Conservation (phyloP, 164 flowering plant genomes). For the Annona squamosa region DNA sequence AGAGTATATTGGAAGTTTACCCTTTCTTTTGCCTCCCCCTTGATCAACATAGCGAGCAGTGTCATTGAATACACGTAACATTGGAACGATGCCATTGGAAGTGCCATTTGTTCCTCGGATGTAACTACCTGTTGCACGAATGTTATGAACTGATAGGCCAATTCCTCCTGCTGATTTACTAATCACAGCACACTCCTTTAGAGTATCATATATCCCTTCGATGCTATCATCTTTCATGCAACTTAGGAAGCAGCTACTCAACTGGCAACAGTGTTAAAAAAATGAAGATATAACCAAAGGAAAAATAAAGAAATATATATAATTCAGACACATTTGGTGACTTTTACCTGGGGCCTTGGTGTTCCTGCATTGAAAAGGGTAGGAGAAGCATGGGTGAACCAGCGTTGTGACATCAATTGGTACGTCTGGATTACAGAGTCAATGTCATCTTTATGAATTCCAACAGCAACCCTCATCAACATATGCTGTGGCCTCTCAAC, state of each 20-base stretch:
- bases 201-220: constrained; percentile 94
- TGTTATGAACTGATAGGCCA: constrained; percentile 92
- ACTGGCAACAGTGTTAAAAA: constrained; percentile 30
- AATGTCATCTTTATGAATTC: constrained; percentile 93
- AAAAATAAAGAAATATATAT: background rate
- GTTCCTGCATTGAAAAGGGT: constrained; percentile 98
- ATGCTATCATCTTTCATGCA: constrained; percentile 99
- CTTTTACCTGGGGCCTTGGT: constrained; percentile 88
- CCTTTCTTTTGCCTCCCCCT: constrained; percentile 99
- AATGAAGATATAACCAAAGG: background rate
- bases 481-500: constrained; percentile 99
- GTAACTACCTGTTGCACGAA: constrained; percentile 94
- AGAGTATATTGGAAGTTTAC: constrained; percentile 21
- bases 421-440: constrained; percentile 85
- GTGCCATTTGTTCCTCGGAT: constrained; percentile 99
- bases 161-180: constrained; percentile 99
- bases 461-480: constrained; percentile 99
- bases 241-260: constrained; percentile 93
- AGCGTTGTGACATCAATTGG: constrained; percentile 93
- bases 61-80: constrained; percentile 95
- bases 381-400: constrained; percentile 99
- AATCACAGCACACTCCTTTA: constrained; percentile 98
- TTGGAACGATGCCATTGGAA: constrained; percentile 96
- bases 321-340: background rate
- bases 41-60: constrained; percentile 99